phyloP scores from a whole-genome alignment of 257 asterid species.

The Solanum appendiculatum region DNA sequence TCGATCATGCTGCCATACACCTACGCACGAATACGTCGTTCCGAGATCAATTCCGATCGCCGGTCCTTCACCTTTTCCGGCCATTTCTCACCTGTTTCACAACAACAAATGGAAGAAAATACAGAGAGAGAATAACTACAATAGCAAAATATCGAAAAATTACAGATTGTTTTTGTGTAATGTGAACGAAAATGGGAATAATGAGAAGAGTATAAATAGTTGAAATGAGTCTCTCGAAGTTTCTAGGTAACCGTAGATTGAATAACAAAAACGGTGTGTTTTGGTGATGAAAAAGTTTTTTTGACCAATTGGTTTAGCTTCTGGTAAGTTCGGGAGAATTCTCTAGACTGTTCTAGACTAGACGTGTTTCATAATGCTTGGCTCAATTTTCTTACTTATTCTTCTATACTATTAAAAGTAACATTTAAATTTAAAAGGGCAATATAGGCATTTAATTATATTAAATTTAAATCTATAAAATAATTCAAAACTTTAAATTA shows the following conservation, averaged over 20 bases:
- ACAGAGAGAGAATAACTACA: neutral
- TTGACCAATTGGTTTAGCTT: neutral
- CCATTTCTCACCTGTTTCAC: neutral
- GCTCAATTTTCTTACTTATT: neutral
- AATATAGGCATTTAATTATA: too few relatives aligned
- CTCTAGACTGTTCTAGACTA: neutral
- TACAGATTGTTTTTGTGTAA: neutral
- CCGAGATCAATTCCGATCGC: conserved; percentile 30
- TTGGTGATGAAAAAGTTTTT: neutral
- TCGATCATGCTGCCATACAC: conserved; percentile 30
- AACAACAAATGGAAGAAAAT: too few relatives aligned
- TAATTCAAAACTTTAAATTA: neutral
- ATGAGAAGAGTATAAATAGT: neutral
- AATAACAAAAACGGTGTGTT: neutral
- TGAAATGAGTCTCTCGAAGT: conserved; percentile 1
- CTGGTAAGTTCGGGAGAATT: neutral
- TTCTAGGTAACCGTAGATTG: conserved; percentile 15
- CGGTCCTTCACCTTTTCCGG: conserved; percentile 29
- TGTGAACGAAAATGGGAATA: neutral
- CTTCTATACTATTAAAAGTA: too few relatives aligned
- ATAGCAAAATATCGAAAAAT: neutral
- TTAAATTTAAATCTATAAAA: too few relatives aligned
- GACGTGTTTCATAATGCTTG: neutral
- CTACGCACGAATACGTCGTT: conserved; percentile 29
- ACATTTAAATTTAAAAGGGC: neutral